phyloP scores from a whole-genome alignment of 345 rosid species.

The Microthlaspi erraticum region DNA sequence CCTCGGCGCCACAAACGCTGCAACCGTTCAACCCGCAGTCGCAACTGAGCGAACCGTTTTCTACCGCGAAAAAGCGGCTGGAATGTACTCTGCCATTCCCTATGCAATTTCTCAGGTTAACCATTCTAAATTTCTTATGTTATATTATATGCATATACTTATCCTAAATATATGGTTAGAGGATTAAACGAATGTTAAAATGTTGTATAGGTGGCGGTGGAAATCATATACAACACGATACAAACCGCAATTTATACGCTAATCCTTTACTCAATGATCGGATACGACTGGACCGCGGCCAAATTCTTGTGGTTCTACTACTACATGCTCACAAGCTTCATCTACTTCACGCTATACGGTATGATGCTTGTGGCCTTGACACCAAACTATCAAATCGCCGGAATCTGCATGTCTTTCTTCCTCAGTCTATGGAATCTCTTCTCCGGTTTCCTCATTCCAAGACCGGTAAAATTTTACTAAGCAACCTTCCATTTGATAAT shows the following conservation, averaged over 20 bases:
- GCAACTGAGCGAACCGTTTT: conserved; percentile 77
- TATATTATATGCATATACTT: no score
- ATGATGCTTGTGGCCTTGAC: conserved; percentile 84
- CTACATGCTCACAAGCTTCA: conserved; percentile 62
- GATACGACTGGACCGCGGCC: conserved; percentile 60
- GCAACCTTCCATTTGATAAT: not conserved
- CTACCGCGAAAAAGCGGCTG: conserved; percentile 85
- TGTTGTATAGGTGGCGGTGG: conserved; percentile 66
- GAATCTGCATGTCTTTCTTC: conserved; percentile 81
- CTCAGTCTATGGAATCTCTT: conserved; percentile 86
- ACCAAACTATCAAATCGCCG: conserved; percentile 72
- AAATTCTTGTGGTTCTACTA: conserved; percentile 69
- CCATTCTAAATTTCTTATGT: not conserved
- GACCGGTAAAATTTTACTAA: conserved; percentile 53
- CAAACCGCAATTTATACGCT: conserved; percentile 60
- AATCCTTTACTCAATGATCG: conserved; percentile 77
- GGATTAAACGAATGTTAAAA: not conserved
- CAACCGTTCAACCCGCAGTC: conserved; percentile 67
- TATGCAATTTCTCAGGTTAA: conserved; percentile 81
- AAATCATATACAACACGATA: conserved; percentile 57
- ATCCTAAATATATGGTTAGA: no score
- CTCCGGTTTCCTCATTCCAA: conserved; percentile 75
- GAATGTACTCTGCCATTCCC: conserved; percentile 86
- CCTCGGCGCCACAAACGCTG: conserved; percentile 72
- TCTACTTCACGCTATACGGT: conserved; percentile 75